Evolutionary conservation across 306 rosid genomes (phyloP).

Genomic region (Medicago truncatula): MtrunA17r5.0-ANR NC_053047.1:13056501-13057000

Average conservation of each 20-base stretch:
- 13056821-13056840: slow-evolving; percentile 4
- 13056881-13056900: background rate
- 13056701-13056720: background rate
- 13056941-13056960: slow-evolving; percentile 11
- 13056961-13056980: background rate
- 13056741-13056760: slow-evolving; percentile 38
- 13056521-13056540: background rate
- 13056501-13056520: slow-evolving; percentile 22
- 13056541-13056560: background rate
- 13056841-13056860: background rate
- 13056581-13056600: background rate
- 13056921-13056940: slow-evolving; percentile 33
- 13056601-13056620: slow-evolving; percentile 12
- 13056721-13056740: slow-evolving; percentile 41
- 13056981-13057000: background rate
- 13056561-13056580: background rate
- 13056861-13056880: slow-evolving; percentile 3
- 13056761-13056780: slow-evolving; percentile 23
- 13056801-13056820: background rate
- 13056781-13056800: slow-evolving; percentile 36
- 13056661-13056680: background rate
- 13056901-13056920: slow-evolving; percentile 37
- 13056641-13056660: background rate
- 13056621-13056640: slow-evolving; percentile 1
- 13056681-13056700: slow-evolving; percentile 2